A percentile compares a stretch with the other conserved stretches of the same genome.
phyloP scores from a whole-genome alignment of 2,329 filamentous ascomycete species.

The Epichloe coenophiala region DNA sequence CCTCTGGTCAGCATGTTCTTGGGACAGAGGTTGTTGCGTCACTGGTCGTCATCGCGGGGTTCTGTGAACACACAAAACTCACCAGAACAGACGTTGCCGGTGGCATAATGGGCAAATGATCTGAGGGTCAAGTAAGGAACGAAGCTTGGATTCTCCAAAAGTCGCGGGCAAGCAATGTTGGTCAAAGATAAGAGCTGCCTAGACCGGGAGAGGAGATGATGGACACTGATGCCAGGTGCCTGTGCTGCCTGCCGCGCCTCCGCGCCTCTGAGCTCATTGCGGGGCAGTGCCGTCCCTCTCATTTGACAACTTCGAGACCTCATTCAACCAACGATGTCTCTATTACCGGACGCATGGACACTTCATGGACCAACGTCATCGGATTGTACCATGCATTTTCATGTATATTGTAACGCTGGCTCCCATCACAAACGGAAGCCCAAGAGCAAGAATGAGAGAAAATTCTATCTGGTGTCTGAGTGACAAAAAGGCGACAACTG shows the following conservation, averaged over 20 bases:
- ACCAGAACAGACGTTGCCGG: conserved; percentile 22
- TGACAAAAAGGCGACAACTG: background rate
- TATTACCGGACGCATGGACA: background rate
- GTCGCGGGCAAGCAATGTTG: background rate
- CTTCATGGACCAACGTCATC: too few species aligned
- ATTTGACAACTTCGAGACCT: background rate
- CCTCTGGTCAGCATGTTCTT: conserved; percentile 7
- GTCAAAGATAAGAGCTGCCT: background rate
- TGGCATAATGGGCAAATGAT: conserved; percentile 16
- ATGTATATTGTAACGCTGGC: background rate
- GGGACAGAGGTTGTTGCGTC: conserved; percentile 1
- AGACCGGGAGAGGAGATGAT: background rate
- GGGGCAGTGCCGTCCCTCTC: background rate
- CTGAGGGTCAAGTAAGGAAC: background rate
- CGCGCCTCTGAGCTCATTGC: conserved; percentile 1
- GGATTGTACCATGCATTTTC: background rate
- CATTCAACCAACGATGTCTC: background rate
- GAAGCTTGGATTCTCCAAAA: background rate
- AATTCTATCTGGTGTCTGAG: conserved; percentile 1
- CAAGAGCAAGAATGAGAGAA: background rate
- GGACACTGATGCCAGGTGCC: background rate
- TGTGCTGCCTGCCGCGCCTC: background rate
- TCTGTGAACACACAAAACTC: background rate
- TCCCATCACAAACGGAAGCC: background rate
- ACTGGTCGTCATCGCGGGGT: conserved; percentile 12